Conservation (phyloP, 2,329 filamentous ascomycete genomes). For the Mycocentrospora acerina region DNA sequence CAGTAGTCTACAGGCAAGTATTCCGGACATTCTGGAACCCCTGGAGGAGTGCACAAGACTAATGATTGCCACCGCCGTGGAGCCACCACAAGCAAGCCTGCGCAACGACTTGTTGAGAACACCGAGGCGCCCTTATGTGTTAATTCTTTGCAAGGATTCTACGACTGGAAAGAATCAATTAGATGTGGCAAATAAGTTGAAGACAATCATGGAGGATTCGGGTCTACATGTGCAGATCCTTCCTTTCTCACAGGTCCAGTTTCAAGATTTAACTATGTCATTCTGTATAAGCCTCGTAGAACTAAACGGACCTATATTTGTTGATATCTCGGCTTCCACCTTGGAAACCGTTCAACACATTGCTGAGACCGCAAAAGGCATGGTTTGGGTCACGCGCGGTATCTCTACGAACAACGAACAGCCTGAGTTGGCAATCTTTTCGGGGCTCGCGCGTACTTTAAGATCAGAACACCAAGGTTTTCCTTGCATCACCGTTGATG, state of each 20-base stretch:
- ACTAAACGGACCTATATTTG: conserved; percentile 11
- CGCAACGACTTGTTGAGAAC: conserved; percentile 6
- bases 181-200: conserved; percentile 9
- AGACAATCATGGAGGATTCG: conserved; percentile 3
- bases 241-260: conserved; percentile 5
- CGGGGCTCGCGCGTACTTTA: conserved; percentile 13
- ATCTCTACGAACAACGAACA: conserved; percentile 9
- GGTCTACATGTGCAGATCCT: conserved; percentile 8
- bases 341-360: conserved; percentile 10
- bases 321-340: conserved; percentile 1
- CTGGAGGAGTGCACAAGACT: conserved; percentile 15
- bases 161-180: conserved; percentile 7
- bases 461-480: conserved; percentile 15
- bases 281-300: conserved; percentile 15
- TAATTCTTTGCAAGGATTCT: conserved; percentile 10
- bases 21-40: conserved; percentile 11
- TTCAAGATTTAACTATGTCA: conserved; percentile 3
- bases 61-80: conserved; percentile 13
- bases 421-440: conserved; percentile 13
- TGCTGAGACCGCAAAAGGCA: conserved; percentile 10
- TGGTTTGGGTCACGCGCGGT: conserved; percentile 24
- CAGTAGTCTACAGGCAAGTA: conserved; percentile 9
- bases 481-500: conserved; percentile 16
- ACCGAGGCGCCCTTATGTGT: conserved; percentile 7
- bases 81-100: conserved; percentile 2